Conservation (phyloP, 495 filamentous ascomycete genomes). For the Trichoderma orchidacearum region DNA sequence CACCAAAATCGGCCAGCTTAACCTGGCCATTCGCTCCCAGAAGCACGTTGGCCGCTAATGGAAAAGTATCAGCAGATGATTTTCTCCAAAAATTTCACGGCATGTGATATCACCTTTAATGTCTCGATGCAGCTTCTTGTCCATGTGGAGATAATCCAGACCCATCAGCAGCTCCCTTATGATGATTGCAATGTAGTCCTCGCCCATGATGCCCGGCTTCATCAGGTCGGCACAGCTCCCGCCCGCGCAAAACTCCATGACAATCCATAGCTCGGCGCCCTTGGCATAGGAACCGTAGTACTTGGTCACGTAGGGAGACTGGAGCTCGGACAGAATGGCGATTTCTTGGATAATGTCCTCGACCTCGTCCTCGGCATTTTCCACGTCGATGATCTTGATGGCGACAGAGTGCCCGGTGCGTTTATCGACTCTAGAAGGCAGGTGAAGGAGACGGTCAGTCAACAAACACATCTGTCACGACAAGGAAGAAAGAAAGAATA, state of each 20-base stretch:
- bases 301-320: slow-evolving; percentile 88
- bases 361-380: slow-evolving; percentile 96
- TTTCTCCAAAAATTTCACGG: too few species aligned
- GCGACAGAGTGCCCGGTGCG: slow-evolving; percentile 75
- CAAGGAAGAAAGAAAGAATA: not conserved
- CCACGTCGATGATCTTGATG: slow-evolving; percentile 95
- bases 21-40: slow-evolving; percentile 83
- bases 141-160: slow-evolving; percentile 81
- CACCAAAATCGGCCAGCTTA: slow-evolving; percentile 94
- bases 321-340: slow-evolving; percentile 83
- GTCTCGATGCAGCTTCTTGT: slow-evolving; percentile 92
- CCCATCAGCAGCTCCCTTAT: slow-evolving; percentile 79
- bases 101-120: slow-evolving; percentile 62
- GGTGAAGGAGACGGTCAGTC: slow-evolving; percentile 11
- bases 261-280: slow-evolving; percentile 93
- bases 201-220: slow-evolving; percentile 81
- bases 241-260: slow-evolving; percentile 91
- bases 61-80: slow-evolving; percentile 11
- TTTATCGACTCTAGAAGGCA: slow-evolving; percentile 61
- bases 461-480: not conserved
- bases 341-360: slow-evolving; percentile 99
- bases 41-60: slow-evolving; percentile 81
- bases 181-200: slow-evolving; percentile 92
- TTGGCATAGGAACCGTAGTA: slow-evolving; percentile 95
- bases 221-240: slow-evolving; percentile 84